A percentile compares a stretch with the other conserved stretches of the same genome.
These are phyloP conservation scores for Colletotrichum plurivorum DNA, from an alignment of 2,329 filamentous ascomycete genomes.

Conservation along the genomic window DNA sequence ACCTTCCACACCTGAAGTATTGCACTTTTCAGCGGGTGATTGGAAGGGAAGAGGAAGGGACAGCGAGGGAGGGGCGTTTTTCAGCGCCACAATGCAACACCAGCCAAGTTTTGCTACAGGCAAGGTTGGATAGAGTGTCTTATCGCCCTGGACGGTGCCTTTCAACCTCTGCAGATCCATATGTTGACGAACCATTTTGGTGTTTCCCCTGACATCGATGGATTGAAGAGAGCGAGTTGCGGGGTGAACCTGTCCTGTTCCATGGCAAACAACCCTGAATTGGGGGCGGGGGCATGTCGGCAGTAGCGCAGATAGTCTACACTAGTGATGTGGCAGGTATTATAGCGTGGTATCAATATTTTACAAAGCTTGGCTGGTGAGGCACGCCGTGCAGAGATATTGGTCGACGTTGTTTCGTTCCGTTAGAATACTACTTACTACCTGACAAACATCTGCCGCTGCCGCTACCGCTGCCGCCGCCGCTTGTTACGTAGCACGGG, in stretches of 20 bases:
- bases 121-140: constrained; percentile 19
- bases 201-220: background rate
- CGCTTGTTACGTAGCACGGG: background rate
- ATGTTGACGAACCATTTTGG: constrained; percentile 5
- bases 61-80: background rate
- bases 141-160: constrained; percentile 12
- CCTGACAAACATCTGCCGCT: background rate
- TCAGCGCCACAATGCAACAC: constrained; percentile 28
- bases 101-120: constrained; percentile 26
- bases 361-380: background rate
- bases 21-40: background rate
- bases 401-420: constrained; percentile 6
- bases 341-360: constrained; percentile 3
- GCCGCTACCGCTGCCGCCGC: no score
- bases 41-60: background rate
- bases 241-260: constrained; percentile 16
- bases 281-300: constrained; percentile 25
- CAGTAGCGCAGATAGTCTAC: background rate
- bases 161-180: constrained; percentile 26
- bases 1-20: background rate
- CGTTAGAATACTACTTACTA: background rate
- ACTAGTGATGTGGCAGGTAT: constrained; percentile 10
- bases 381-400: background rate
- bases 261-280: background rate
- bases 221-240: background rate